phyloP scores from a whole-genome alignment of 176 grass and related monocot species.

The Oryza meyeriana region DNA sequence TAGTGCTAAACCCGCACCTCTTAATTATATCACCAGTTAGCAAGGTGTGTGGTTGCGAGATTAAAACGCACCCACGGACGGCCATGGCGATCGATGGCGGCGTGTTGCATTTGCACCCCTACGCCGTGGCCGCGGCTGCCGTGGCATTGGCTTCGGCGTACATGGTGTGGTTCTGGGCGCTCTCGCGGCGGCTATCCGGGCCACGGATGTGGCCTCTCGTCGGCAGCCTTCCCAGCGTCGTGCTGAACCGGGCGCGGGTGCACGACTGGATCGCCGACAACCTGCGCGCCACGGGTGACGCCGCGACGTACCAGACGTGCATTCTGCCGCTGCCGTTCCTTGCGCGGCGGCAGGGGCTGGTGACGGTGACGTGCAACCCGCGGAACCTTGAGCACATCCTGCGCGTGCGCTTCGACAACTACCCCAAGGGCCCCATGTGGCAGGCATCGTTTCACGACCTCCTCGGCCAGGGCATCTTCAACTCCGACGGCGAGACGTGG shows the following conservation, averaged over 20 bases:
- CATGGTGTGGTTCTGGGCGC: slow-evolving; percentile 76
- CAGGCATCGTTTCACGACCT: slow-evolving; percentile 92
- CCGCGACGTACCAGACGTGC: slow-evolving; percentile 93
- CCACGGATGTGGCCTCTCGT: slow-evolving; percentile 80
- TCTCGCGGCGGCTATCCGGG: slow-evolving; percentile 62
- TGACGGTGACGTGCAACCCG: slow-evolving; percentile 91
- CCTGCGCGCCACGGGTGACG: slow-evolving; percentile 65
- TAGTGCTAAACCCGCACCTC: slow-evolving; percentile 14
- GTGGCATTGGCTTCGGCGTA: slow-evolving; percentile 53
- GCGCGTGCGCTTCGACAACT: slow-evolving; percentile 90
- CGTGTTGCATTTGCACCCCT: slow-evolving; percentile 3
- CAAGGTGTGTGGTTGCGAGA: not conserved
- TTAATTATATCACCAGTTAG: slow-evolving; percentile 33
- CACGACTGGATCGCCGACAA: slow-evolving; percentile 95
- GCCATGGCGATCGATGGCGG: slow-evolving; percentile 24
- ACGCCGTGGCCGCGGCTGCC: slow-evolving; percentile 10
- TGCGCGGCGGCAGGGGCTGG: slow-evolving; percentile 76
- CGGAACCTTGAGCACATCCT: slow-evolving; percentile 95
- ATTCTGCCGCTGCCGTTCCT: slow-evolving; percentile 72
- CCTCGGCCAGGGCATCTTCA: slow-evolving; percentile 96
- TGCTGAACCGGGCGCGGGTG: slow-evolving; percentile 62
- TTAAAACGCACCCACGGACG: slow-evolving; percentile 37
- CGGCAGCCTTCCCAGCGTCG: slow-evolving; percentile 73
- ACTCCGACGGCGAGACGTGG: slow-evolving; percentile 97
- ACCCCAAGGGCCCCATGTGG: slow-evolving; percentile 92